phyloP scores from a whole-genome alignment of 2,329 filamentous ascomycete genomes.

The Colletotrichum magnum region DNA sequence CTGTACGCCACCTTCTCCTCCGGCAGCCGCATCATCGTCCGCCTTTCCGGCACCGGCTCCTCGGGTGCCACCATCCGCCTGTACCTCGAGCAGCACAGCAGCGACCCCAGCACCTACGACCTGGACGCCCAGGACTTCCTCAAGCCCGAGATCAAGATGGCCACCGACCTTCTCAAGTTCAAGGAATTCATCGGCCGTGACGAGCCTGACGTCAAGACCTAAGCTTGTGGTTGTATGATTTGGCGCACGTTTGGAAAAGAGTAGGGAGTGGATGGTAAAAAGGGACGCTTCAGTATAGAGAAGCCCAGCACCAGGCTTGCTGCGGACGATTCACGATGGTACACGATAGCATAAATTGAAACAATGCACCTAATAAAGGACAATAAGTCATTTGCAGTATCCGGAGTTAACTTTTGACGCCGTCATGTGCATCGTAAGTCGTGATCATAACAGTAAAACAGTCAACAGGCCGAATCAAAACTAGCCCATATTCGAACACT shows the following conservation, averaged over 20 bases:
- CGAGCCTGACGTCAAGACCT: slow-evolving; percentile 97
- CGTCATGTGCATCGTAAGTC: too few species aligned
- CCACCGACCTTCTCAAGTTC: slow-evolving; percentile 88
- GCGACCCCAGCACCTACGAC: slow-evolving; percentile 82
- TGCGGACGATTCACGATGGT: slow-evolving; percentile 40
- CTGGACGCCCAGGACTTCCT: slow-evolving; percentile 94
- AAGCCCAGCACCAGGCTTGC: slow-evolving; percentile 27
- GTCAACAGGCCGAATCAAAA: too few species aligned
- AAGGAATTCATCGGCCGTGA: slow-evolving; percentile 94
- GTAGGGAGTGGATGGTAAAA: slow-evolving; percentile 13
- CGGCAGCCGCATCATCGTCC: slow-evolving; percentile 94
- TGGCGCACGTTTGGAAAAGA: slow-evolving; percentile 12
- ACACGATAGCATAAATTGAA: slow-evolving; percentile 41
- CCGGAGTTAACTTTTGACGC: too few species aligned
- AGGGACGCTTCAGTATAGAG: slow-evolving; percentile 37
- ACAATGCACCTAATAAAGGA: slow-evolving; percentile 34
- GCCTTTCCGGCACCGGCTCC: slow-evolving; percentile 94
- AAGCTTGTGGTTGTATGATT: slow-evolving; percentile 46
- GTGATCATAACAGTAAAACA: too few species aligned
- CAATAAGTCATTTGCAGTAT: neutral
- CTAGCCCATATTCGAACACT: too few species aligned
- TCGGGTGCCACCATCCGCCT: slow-evolving; percentile 96
- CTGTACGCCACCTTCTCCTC: slow-evolving; percentile 95
- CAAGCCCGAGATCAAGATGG: slow-evolving; percentile 88
- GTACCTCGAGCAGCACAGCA: slow-evolving; percentile 96